Percentiles rank a stretch among this genome's conserved stretches.
These are phyloP conservation scores for Sanguinoderma infundibulare DNA, from an alignment of 1,284 basidiomycete species.

Conservation along the genomic window DNA sequence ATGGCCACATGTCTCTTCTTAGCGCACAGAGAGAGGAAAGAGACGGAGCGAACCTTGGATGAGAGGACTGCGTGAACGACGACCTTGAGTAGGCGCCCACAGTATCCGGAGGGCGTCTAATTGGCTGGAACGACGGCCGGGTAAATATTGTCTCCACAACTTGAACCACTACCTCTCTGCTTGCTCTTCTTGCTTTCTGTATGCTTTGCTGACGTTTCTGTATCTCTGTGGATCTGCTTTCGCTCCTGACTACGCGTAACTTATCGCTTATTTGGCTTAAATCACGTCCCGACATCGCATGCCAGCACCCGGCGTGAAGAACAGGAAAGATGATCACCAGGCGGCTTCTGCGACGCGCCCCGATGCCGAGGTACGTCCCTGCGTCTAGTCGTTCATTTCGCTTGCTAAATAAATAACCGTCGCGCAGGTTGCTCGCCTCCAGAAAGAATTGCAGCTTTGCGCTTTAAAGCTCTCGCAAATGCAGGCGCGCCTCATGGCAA, in stretches of 20 bases:
- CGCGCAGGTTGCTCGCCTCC: constrained; percentile 11
- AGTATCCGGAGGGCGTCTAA: too few species aligned
- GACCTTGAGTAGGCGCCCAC: too few species aligned
- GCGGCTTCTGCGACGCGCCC: not conserved
- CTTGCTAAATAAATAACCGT: too few species aligned
- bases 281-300: not conserved
- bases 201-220: constrained; percentile 13
- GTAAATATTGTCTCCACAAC: too few species aligned
- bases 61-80: too few species aligned
- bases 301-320: constrained; percentile 4
- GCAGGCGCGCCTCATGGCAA: constrained; percentile 51
- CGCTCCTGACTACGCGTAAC: constrained; percentile 4
- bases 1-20: too few species aligned
- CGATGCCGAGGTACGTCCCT: constrained; percentile 15
- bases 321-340: not conserved
- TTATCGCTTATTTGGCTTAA: constrained; percentile 6
- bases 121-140: too few species aligned
- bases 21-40: too few species aligned
- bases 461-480: constrained; percentile 41
- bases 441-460: constrained; percentile 14
- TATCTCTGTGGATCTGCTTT: not conserved
- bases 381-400: not conserved
- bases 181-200: constrained; percentile 10
- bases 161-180: not conserved
- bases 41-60: too few species aligned